A percentile compares a stretch with the other conserved stretches of the same genome.
phyloP scores from a whole-genome alignment of 345 rosid species.

The Garcia nutans region DNA sequence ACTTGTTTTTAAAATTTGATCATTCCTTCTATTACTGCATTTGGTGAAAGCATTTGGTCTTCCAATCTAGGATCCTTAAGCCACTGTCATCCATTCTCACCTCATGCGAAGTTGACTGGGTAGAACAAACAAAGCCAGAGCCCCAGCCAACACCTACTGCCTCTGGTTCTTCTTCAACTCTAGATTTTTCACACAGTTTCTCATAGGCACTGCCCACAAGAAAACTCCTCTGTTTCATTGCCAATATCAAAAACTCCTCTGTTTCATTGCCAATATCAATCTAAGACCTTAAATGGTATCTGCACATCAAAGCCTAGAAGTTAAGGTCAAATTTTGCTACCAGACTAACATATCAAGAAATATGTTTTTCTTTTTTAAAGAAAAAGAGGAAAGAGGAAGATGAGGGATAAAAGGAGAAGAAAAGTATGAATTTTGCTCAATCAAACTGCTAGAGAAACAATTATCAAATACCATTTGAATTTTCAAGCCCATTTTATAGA shows the following conservation, averaged over 20 bases:
- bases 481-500: neutral
- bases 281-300: constrained; percentile 80
- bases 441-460: neutral
- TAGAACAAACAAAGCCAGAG: constrained; percentile 49
- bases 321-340: neutral
- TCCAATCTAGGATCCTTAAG: constrained; percentile 81
- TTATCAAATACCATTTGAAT: neutral
- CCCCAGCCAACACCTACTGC: constrained; percentile 77
- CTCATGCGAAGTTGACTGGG: constrained; percentile 53
- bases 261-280: constrained; percentile 79
- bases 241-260: no score
- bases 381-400: neutral
- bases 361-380: neutral
- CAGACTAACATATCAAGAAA: neutral
- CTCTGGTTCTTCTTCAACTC: constrained; percentile 52
- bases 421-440: neutral
- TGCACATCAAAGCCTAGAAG: constrained; percentile 26
- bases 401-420: neutral
- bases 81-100: constrained; percentile 73
- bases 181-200: constrained; percentile 37
- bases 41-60: constrained; percentile 49
- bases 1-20: constrained; percentile 65
- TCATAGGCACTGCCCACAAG: constrained; percentile 79
- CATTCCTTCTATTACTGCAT: no score
- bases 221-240: no score